A percentile compares a stretch with the other conserved stretches of the same genome.
These are phyloP conservation scores for Alnus rubra DNA, from an alignment of 306 rosid species.

Conservation along the genomic window DNA sequence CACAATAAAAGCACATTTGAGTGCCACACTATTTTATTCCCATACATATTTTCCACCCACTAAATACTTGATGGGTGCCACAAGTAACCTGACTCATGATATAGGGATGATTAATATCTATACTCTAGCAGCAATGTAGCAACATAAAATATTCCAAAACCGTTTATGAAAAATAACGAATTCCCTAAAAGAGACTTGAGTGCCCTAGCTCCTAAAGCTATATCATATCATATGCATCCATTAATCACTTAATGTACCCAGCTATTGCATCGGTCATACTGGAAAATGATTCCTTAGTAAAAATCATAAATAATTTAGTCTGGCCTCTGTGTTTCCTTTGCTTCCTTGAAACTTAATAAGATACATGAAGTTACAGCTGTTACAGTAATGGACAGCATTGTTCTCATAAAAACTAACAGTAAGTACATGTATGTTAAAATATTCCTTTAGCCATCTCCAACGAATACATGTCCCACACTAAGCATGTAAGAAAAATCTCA, in stretches of 20 bases:
- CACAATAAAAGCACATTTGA: background rate
- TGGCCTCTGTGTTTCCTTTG: background rate
- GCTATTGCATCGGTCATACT: background rate
- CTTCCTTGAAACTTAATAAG: background rate
- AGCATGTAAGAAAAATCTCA: background rate
- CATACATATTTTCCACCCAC: background rate
- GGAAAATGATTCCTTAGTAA: background rate
- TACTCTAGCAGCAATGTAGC: background rate
- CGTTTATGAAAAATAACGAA: background rate
- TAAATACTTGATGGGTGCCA: background rate
- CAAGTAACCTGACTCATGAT: background rate
- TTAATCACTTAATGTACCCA: background rate
- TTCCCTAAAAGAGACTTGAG: background rate
- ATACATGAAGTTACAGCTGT: background rate
- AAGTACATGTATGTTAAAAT: background rate
- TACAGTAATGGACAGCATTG: background rate
- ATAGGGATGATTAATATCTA: background rate
- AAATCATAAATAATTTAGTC: background rate
- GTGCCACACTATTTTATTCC: background rate
- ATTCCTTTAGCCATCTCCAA: background rate
- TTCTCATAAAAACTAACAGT: background rate
- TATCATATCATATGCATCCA: background rate
- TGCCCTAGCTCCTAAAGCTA: background rate
- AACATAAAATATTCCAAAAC: background rate
- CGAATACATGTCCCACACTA: background rate